Percentiles rank a stretch among this genome's conserved stretches.
phyloP scores from a whole-genome alignment of 495 filamentous ascomycete genomes.

The Pyrenopolyporus hunteri region DNA sequence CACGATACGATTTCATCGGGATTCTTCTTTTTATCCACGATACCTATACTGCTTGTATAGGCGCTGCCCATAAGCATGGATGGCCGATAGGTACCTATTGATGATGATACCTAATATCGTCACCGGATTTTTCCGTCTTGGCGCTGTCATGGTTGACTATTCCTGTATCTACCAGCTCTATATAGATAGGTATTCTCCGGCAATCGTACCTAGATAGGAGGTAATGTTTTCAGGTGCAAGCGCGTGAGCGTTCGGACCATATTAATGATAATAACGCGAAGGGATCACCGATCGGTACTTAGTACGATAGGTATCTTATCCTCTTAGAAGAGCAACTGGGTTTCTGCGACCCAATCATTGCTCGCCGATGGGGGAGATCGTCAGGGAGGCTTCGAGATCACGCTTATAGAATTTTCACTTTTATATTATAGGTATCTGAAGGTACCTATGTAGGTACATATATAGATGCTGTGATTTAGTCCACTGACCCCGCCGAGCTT shows the following conservation, averaged over 20 bases:
- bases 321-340: neutral
- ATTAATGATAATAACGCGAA: neutral
- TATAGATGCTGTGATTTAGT: no score
- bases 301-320: neutral
- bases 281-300: neutral
- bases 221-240: neutral
- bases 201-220: neutral
- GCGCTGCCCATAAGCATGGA: no score
- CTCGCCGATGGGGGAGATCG: conserved; percentile 22
- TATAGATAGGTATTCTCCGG: no score
- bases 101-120: conserved; percentile 14
- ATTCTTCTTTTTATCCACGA: conserved; percentile 9
- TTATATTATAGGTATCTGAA: no score
- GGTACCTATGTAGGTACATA: no score
- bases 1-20: conserved; percentile 7
- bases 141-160: conserved; percentile 10
- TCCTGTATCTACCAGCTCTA: neutral
- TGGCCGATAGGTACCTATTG: conserved; percentile 18
- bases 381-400: conserved; percentile 22
- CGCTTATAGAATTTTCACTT: no score
- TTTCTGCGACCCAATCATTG: conserved; percentile 23
- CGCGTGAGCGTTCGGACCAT: neutral
- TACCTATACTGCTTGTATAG: neutral
- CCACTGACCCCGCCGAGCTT: no score
- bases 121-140: conserved; percentile 24